Evolutionary conservation across 345 rosid species (phyloP), one percentile per base, ranked within the genome.

Genomic region (Salix caprea): DNA sequence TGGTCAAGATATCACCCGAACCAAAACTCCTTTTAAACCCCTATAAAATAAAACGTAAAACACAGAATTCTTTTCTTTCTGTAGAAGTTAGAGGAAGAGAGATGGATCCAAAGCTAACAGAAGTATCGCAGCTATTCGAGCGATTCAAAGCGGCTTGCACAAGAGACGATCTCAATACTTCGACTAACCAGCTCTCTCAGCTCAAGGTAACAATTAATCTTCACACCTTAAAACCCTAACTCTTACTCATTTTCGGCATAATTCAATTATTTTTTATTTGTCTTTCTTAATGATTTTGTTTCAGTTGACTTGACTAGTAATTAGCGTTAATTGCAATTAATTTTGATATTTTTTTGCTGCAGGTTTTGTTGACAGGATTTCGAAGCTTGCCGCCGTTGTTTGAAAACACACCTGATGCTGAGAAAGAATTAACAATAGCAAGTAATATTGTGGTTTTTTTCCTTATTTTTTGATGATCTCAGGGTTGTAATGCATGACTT

Each of bases 101-200:
- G 9, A 96, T 96, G 99, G 98, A 96, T 91, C 95, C 93, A 42
- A 93, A 89, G 87, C 82, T 88, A 10, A 86, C 89, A 0, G 98
- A 96, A 85, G 89, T 89, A 3, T 89, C 91, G 21, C 98, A 94
- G 89, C 89, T 85, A 58, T 94, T 96, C 81, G 92, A 89, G 84
- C 90, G 97, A 66, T 89, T 91, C 84, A 94, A 94, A 76, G 97
- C 99, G 2, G 94, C 97, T 0, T 84, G 87, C 30, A 78, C 86
- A 50, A 87, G 99, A 84, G 91, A 82, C 34, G 98, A 96, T 74
- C 82, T 82, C 86, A 82, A 84, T 78, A 81, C 74, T 66, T 86
- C 92, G 82, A 73, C 80, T 60, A 79, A 61, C 76, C 84, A 86
- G 24, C 91, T 96, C 72, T 90, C 96, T 68, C 89, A 91, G 72